Percentiles rank a stretch among this genome's conserved stretches.
Evolutionary conservation across 306 rosid species (phyloP).

Genomic region (Castanopsis chinensis): DNA sequence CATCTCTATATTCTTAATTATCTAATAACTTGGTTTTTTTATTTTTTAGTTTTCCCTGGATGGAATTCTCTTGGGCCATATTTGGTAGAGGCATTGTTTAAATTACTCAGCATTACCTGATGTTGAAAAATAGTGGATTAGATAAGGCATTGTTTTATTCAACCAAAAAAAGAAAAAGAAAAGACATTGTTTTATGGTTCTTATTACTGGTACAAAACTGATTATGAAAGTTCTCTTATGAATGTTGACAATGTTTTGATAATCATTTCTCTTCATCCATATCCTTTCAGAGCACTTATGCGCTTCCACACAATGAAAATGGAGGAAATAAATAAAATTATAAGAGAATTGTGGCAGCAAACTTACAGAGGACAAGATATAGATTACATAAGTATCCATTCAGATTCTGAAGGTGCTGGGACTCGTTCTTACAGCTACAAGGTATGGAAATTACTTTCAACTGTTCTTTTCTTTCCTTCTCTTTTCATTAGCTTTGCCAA

Average conservation of each 20-base stretch:
- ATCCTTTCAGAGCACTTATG: slow-evolving; percentile 80
- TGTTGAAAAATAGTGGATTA: neutral
- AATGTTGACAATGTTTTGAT: neutral
- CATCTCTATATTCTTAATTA: neutral
- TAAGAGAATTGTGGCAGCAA: slow-evolving; percentile 96
- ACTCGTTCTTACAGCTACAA: slow-evolving; percentile 96
- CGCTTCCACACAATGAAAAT: slow-evolving; percentile 96
- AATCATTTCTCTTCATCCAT: slow-evolving; percentile 14
- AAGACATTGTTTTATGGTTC: neutral
- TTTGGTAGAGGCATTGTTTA: neutral
- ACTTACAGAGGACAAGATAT: slow-evolving; percentile 98
- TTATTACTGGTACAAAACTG: neutral
- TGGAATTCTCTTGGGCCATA: neutral
- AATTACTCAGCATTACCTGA: too few relatives aligned
- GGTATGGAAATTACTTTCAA: slow-evolving; percentile 37
- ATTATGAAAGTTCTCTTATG: neutral
- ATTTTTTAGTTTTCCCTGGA: neutral
- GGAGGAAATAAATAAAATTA: slow-evolving; percentile 98
- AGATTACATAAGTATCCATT: slow-evolving; percentile 84
- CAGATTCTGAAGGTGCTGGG: slow-evolving; percentile 96
- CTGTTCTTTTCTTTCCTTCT: slow-evolving; percentile 4
- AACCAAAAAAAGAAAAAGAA: too few relatives aligned
- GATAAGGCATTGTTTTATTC: neutral
- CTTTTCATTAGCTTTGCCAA: neutral
- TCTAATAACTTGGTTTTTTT: neutral